Base-by-base conservation (phyloP, 108 stramenopile genomes). In the Fragilaria crotonensis region DNA sequence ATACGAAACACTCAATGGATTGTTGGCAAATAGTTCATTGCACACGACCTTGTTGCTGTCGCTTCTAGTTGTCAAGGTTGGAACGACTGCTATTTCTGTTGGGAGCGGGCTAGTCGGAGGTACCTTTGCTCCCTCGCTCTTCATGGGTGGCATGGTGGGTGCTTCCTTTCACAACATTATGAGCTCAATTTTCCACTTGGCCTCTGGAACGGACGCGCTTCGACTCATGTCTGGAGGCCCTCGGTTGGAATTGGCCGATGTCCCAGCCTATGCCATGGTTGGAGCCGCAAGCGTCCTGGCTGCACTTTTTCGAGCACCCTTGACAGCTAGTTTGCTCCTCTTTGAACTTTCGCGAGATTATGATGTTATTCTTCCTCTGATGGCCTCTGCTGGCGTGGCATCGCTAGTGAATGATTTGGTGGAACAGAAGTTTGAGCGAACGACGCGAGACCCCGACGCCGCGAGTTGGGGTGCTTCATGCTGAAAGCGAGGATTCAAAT, bases 261-360 rank as follows among this genome's bases (percentile, higher is more conserved):
- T 85, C 19, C 84, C 87, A 33, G 84, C 80, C 7, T 89, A 82
- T 60, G 72, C 84, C 19, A 86, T 81, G 77, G 84, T 89, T 4
- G 87, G 87, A 26, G 87, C 87, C 20, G 87, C 87, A 0, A 60
- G 62, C 22, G 77, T 79, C n/a, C 48, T 89, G 25, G 82, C 84
- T 11, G 83, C 84, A 22, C 25, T 89, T 44, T 86, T 86, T 49
- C 76, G 85, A 25, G 87, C 87, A 30, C 87, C 87, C 19, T 52
- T 89, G 59, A 89, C 87, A 4, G 80, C 77, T 1, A 58, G 59
- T 0, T 32, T 79, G 0, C 62, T 89, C 26, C 59, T 83, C 11
- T 89, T 89, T 57, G 87, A 89, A 67, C 72, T 86, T 28, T 87
- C 87, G 52, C 59, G 81, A 30, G 79, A 86, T 64, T 87, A 89